phyloP scores from a whole-genome alignment of 2,329 filamentous ascomycete genomes.

The Nemania abortiva region DNA sequence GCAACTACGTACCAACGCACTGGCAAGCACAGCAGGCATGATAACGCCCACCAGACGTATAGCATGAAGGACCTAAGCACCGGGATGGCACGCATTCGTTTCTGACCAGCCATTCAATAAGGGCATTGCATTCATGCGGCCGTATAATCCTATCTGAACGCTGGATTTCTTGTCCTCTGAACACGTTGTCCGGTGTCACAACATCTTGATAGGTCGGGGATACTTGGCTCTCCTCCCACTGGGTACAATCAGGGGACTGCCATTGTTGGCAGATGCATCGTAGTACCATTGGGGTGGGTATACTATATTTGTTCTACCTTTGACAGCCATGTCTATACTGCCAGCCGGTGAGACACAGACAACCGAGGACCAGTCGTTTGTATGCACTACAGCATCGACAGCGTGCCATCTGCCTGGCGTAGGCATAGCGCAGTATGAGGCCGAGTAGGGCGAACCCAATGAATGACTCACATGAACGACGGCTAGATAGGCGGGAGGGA shows the following conservation, averaged over 20 bases:
- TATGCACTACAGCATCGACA: neutral
- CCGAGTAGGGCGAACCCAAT: slow-evolving; percentile 8
- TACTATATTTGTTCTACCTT: neutral
- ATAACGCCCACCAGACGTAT: neutral
- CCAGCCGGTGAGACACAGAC: neutral
- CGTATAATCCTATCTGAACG: slow-evolving; percentile 11
- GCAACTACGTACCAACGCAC: neutral
- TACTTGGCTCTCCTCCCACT: neutral
- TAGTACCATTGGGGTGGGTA: slow-evolving; percentile 9
- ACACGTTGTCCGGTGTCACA: slow-evolving; percentile 20
- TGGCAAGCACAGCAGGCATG: neutral
- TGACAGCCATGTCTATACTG: neutral
- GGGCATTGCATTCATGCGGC: slow-evolving; percentile 15
- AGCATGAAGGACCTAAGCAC: slow-evolving; percentile 2
- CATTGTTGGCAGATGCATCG: neutral
- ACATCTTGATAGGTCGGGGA: slow-evolving; percentile 1
- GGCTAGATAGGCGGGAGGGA: neutral
- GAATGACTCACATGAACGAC: slow-evolving; percentile 11
- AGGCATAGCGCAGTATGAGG: neutral
- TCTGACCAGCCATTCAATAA: neutral
- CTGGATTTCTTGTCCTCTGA: neutral
- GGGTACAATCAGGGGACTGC: neutral
- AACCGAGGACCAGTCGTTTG: slow-evolving; percentile 5
- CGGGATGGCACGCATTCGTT: neutral
- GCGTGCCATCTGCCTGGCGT: slow-evolving; percentile 4